phyloP scores from a whole-genome alignment of 1,139 yeast genomes.

The Saccharomyces hybrid region DNA sequence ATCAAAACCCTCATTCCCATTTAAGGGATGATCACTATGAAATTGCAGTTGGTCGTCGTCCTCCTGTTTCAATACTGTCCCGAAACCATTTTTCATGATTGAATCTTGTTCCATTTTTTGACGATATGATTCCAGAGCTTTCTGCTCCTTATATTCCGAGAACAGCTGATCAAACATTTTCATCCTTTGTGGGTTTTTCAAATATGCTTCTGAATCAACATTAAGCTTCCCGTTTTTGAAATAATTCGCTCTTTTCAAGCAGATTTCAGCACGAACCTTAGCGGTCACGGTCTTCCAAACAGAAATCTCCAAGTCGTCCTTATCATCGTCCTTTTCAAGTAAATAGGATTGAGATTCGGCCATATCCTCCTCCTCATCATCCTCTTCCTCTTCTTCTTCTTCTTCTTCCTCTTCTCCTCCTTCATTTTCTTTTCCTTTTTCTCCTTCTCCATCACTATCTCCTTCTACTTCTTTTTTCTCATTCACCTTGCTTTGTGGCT shows the following conservation, averaged over 20 bases:
- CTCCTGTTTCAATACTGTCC: conserved; percentile 23
- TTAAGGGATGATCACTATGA: not conserved
- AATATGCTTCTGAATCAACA: conserved; percentile 58
- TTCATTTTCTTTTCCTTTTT: too few relatives aligned
- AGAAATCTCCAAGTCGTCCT: conserved; percentile 61
- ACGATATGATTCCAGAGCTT: conserved; percentile 23
- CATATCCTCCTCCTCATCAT: conserved; percentile 28
- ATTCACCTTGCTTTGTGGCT: not conserved
- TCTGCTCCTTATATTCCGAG: conserved; percentile 27
- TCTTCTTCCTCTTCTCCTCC: not conserved
- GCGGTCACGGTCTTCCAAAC: conserved; percentile 81
- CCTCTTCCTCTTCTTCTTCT: conserved; percentile 29
- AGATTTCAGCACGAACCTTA: conserved; percentile 66
- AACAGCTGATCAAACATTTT: conserved; percentile 29
- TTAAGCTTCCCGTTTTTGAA: conserved; percentile 53
- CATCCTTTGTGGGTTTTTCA: conserved; percentile 57
- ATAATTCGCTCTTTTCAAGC: conserved; percentile 58
- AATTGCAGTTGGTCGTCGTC: conserved; percentile 14
- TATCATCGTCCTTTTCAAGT: conserved; percentile 43
- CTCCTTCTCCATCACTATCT: not conserved
- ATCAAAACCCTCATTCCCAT: conserved; percentile 14
- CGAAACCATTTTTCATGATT: conserved; percentile 32
- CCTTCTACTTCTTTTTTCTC: not conserved
- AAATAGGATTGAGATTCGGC: conserved; percentile 27
- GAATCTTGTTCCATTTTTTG: conserved; percentile 26